phyloP scores from a whole-genome alignment of 495 filamentous ascomycete genomes.

The Diplogelasinospora grovesii region DNA sequence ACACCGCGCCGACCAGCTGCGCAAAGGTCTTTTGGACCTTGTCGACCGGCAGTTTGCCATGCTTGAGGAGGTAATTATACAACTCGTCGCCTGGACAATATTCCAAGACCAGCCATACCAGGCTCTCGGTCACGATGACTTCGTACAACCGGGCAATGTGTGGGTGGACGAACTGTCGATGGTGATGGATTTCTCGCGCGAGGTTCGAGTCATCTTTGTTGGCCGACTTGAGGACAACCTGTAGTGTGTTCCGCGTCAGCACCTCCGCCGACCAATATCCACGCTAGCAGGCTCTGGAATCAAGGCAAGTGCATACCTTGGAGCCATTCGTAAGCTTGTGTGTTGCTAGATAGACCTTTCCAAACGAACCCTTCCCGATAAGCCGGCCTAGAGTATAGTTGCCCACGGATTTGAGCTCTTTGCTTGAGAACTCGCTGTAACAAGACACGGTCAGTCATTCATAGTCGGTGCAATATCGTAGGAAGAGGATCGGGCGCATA shows the following conservation, averaged over 20 bases:
- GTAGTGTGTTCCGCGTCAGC: conserved; percentile 4
- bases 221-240: conserved; percentile 97
- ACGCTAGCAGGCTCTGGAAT: not conserved
- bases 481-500: conserved; percentile 39
- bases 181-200: conserved; percentile 94
- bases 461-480: not conserved
- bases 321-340: conserved; percentile 98
- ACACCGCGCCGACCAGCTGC: conserved; percentile 89
- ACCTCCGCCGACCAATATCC: not conserved
- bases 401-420: conserved; percentile 82
- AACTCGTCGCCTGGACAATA: conserved; percentile 98
- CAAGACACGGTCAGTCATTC: conserved; percentile 15
- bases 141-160: conserved; percentile 97
- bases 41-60: conserved; percentile 76
- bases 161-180: conserved; percentile 94
- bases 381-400: conserved; percentile 89
- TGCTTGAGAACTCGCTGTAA: conserved; percentile 84
- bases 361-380: conserved; percentile 96
- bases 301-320: conserved; percentile 57
- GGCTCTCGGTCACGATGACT: conserved; percentile 87
- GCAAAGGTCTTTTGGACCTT: conserved; percentile 96
- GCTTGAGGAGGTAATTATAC: conserved; percentile 85
- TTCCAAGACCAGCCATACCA: conserved; percentile 95
- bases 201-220: conserved; percentile 94
- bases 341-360: conserved; percentile 92